Evolutionary conservation across 2,329 filamentous ascomycete species (phyloP), one percentile per base, ranked within the genome.

Genomic region (Penicillium olsonii): DNA sequence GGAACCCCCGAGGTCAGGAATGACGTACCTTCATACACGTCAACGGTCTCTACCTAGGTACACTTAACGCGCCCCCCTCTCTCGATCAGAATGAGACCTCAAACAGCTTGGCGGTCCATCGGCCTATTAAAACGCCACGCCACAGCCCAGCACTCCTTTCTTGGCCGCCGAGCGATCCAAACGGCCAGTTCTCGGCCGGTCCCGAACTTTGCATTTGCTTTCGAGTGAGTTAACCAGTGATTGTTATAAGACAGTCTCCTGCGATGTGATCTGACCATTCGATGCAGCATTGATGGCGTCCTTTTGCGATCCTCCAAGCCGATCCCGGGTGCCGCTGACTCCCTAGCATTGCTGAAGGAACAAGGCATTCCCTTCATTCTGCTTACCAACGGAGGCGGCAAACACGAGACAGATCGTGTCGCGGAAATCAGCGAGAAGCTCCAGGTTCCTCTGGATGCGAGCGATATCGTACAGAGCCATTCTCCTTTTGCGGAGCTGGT

Each of bases 361-460:
- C 80, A 91, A 64, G 78, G 82, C 39, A 90, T 96, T 38, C 92
- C 92, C 11, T 97, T 95, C 74, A 92, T 99, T 63, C 83, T 99
- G 27, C 79, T 99, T 55, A 99, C 94, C 51, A 99, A 99, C 72
- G 94, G 94, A 60, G 94, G 94, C 35, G 94, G 94, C 50, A 90
- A 87, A 65, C 83, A 85, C 55, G 92, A 97, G 72, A 76, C 76
- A 2, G 85, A 88, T 50, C 83, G 90, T 15, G 87, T 90, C 24
- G 75, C 76, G 7, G 87, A 92, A 53, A 78, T 95, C 45, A 85
- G 82, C 59, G 68, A 79, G 37, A 84, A 84, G 59, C 79, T 95
- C 6, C 76, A 81, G 20, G 75, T 91, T 1, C 71, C 78, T 14
- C 75, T 94, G 37, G 80, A 85, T 33, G 80, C 80, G 12, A 81